phyloP scores from a whole-genome alignment of 306 rosid genomes.

The Parietaria judaica region DNA sequence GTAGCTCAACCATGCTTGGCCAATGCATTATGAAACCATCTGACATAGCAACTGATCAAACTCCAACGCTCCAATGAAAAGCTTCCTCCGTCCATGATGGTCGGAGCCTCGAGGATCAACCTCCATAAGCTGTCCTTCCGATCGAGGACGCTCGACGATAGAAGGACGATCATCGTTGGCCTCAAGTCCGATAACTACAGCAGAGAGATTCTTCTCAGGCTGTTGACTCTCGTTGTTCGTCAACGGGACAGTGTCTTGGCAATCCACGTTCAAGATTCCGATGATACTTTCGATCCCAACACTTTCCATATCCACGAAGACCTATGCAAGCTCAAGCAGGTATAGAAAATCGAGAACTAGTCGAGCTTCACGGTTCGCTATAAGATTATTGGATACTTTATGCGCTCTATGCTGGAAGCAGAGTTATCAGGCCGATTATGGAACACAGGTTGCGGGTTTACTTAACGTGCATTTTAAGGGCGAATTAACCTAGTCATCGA shows the following conservation, averaged over 20 bases:
- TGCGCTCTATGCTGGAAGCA: too few relatives aligned
- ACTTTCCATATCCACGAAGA: slow-evolving; percentile 45
- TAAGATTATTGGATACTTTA: too few relatives aligned
- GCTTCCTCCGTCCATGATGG: slow-evolving; percentile 10
- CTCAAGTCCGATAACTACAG: slow-evolving; percentile 26
- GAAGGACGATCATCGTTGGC: slow-evolving; percentile 27
- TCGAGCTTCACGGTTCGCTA: too few relatives aligned
- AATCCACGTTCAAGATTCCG: slow-evolving; percentile 23
- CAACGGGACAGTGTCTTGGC: slow-evolving; percentile 32
- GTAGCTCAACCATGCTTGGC: too few relatives aligned
- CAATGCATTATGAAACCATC: too few relatives aligned
- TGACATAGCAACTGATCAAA: too few relatives aligned
- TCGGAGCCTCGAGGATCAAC: slow-evolving; percentile 6
- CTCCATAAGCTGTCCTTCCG: slow-evolving; percentile 26
- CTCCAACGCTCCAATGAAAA: not conserved
- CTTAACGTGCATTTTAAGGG: too few relatives aligned
- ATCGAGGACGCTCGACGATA: slow-evolving; percentile 16
- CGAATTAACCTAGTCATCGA: too few relatives aligned
- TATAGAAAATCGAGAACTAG: not conserved
- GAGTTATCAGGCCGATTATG: too few relatives aligned
- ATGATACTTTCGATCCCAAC: slow-evolving; percentile 35
- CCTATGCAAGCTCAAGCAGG: slow-evolving; percentile 41
- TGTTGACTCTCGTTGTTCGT: slow-evolving; percentile 23
- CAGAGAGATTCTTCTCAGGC: slow-evolving; percentile 32
- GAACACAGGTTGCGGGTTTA: too few relatives aligned